Base-by-base conservation (phyloP, 306 rosid genomes). In the Sicyos edulis region DNA sequence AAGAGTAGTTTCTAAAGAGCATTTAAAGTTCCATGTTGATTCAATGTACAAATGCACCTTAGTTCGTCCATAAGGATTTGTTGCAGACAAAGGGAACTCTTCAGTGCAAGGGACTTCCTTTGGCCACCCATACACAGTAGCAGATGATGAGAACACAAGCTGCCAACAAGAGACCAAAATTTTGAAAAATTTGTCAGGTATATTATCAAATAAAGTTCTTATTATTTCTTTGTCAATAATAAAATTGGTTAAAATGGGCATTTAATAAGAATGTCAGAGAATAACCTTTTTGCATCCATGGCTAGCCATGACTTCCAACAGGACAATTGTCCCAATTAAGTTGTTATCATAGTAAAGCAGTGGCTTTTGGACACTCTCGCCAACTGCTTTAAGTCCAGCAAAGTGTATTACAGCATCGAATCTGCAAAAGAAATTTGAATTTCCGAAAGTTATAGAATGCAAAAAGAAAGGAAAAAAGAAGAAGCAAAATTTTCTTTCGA, bases 51-150 rank as follows among this genome's bases (percentile, higher is more conserved):
- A 49, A 32, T 49, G 65, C 80, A 89, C 99, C 99, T 95, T 95
- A 56, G 97, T 95, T 78, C 92, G 86, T 62, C 99, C 99, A 80
- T 95, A 95, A 45, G 99, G 99, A 77, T 95, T 95, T 54, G 76
- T 69, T 37, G 96, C 99, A 49, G 75, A 82, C 58, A 95, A 82
- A 57, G 97, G 97, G 70, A 85, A 91, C 79, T 91, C 99, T 83
- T 95, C 99, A 8, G 99, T 95, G 78, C 99, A 95, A n/a, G 99
- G 99, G 77, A 95, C 97, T 83, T 81, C 89, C 92, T 95, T 91
- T 17, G 99, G 97, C 95, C 97, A 91, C 78, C 99, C 99, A 83
- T 95, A 95, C 53, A 95, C 99, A 54, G 99, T 95, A 17, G 99
- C 99, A 66, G 99, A 95, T 17, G 99, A 95, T 55, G 99, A 95